Evolutionary conservation across 371 early-diverging fungal species (phyloP), one percentile per base, ranked within the genome.

Genomic region (Ordospora pajunii): DNA sequence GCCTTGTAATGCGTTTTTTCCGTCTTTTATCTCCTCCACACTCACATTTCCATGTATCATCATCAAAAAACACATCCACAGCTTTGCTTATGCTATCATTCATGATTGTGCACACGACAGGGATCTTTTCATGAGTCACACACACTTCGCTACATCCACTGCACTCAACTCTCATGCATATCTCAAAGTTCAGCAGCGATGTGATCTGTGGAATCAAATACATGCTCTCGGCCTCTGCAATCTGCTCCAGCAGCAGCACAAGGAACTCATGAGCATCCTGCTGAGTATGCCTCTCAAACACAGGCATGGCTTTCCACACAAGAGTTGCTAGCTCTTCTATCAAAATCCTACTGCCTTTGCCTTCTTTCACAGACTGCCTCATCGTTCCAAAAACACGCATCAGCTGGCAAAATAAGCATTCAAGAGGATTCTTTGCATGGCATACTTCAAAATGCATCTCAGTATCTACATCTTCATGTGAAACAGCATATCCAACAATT

Each of bases 331-430:
- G 65, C 7, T 70, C 71, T 10, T 23, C 11, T 14, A 77, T 76
- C 40, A 46, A 48, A 45, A 79, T 66, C 25, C 12, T 48, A 40
- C 53, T 27, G 22, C 23, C 10, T 40, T 25, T 42, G 0, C 7
- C 7, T 23, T 14, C 23, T 1, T 48, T 27, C 54, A 10, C 62
- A 6, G 48, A 1, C 14, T 44, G 40, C 32, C 51, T 73, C 48
- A 78, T 63, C 12, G 54, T 43, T 44, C 63, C 77, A 14, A 78
- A 53, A 22, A 81, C 67, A 32, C 75, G 70, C 42, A 77, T 64
- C 14, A 76, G 32, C 69, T 84, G 84, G 69, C 84, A 84, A 37
- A 53, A 68, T 73, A 84, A 68, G 54, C 84, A 84, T 10, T 73
- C 49, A 19, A 73, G 27, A 14, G 82, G 81, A 58, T 71, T 58